Conservation (phyloP, 805 yeast species). For the Saturnispora hagleri region DNA sequence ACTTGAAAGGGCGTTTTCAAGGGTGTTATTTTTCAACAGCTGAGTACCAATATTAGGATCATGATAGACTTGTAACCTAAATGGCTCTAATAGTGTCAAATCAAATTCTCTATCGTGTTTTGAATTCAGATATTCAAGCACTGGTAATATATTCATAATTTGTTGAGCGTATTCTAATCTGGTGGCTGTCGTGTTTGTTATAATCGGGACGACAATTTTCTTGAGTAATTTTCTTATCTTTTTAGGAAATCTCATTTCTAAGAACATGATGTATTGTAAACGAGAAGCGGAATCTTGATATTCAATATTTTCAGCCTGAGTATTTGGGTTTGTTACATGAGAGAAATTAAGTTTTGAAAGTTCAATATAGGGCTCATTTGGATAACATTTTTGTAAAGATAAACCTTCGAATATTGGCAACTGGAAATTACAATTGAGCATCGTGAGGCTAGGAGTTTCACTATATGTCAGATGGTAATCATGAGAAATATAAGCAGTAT, state of each 20-base stretch:
- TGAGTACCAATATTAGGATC: constrained; percentile 29
- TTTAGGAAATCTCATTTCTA: constrained; percentile 54
- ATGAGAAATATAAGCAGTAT: constrained; percentile 18
- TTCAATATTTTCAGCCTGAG: constrained; percentile 1
- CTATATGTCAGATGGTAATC: constrained; percentile 1
- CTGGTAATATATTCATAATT: constrained; percentile 44
- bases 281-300: constrained; percentile 29
- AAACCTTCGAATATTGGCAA: constrained; percentile 27
- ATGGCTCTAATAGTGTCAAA: constrained; percentile 25
- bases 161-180: constrained; percentile 45
- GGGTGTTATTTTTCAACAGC: constrained; percentile 32
- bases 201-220: constrained; percentile 42
- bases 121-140: constrained; percentile 38
- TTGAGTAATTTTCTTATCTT: constrained; percentile 39
- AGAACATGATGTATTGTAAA: constrained; percentile 47
- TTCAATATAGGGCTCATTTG: constrained; percentile 1
- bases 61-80: constrained; percentile 25
- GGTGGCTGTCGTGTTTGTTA: constrained; percentile 40
- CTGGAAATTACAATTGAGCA: constrained; percentile 27
- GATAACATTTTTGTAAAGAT: constrained; percentile 1
- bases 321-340: background rate
- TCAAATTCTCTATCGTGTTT: constrained; percentile 42
- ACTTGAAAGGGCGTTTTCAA: constrained; percentile 36
- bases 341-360: background rate
- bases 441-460: background rate